Conservation (phyloP, 192 early-diverging fungal genomes). For the Oehlia diaphana region DNA sequence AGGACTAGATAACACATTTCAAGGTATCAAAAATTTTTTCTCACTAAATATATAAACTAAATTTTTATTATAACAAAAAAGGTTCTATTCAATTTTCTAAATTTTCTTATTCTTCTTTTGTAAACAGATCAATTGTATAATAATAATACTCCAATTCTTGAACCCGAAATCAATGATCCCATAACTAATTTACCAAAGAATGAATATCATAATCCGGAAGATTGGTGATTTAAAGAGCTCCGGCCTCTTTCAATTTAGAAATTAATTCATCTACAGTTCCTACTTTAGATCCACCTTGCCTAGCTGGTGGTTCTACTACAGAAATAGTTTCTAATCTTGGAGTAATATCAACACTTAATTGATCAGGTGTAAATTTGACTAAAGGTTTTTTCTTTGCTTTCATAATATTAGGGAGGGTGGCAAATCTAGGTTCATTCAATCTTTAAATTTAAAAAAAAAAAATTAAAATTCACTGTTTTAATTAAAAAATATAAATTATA, state of each 20-base stretch:
- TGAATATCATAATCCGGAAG: slow-evolving; percentile 3
- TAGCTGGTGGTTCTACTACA: slow-evolving; percentile 90
- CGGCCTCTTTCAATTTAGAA: slow-evolving; percentile 70
- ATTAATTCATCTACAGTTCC: slow-evolving; percentile 91
- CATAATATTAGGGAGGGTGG: slow-evolving; percentile 95
- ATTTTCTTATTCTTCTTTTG: not conserved
- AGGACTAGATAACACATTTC: not conserved
- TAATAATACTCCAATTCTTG: not conserved
- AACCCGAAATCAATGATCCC: not conserved
- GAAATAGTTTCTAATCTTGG: slow-evolving; percentile 85
- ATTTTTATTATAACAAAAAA: too few relatives aligned
- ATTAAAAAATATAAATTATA: slow-evolving; percentile 19
- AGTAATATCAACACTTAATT: slow-evolving; percentile 83
- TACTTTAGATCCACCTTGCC: slow-evolving; percentile 89
- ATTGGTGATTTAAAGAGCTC: slow-evolving; percentile 15
- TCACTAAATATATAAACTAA: not conserved
- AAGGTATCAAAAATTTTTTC: not conserved
- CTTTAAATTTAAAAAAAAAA: slow-evolving; percentile 39
- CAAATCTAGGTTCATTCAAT: slow-evolving; percentile 95
- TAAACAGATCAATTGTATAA: not conserved
- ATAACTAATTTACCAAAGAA: not conserved
- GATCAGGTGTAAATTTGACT: slow-evolving; percentile 69
- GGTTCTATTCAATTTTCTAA: not conserved
- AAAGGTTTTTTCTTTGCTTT: slow-evolving; percentile 99
- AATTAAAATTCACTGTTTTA: not conserved